Base-by-base conservation (phyloP, 2,329 filamentous ascomycete genomes). In the Ophiostoma australiae region DNA sequence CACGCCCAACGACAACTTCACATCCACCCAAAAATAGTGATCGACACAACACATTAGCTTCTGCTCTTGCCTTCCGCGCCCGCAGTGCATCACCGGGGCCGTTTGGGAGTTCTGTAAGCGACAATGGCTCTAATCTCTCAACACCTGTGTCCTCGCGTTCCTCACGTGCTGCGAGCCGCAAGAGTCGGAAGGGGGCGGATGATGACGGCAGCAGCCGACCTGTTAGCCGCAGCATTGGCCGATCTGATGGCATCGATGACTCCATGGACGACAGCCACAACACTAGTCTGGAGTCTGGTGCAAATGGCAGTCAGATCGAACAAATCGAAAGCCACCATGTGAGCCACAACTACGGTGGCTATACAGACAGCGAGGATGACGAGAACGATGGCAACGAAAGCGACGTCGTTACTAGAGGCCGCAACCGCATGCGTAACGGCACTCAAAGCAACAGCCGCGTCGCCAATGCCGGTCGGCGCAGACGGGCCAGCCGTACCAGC, bases 311-410 rank as follows among this genome's bases (percentile, higher is more conserved):
- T 10, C 52, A 58, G 8, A 58, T 27, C 8, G 69, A n/a, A 31
- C 58, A 33, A 3, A 63, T 63, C 6, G 58, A 37, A 23, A 39
- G 63, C 7, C 63, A 66, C 10, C 63, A 66, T 23, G 8, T 66
- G 1, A 66, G 63, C 35, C 63, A 66, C 35, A 66, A 66, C n/a
- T 23, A 66, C 10, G 63, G 63, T 27, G 63, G 35, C 15, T 66
- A 66, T 17, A 70, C 61, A 7, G 33, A 35, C 55, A 65, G 55
- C n/a, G 68, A 37, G n/a, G 31, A 39, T 61, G 68, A 31, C 48
- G 52, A 69, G 20, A 23, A 52, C 17, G 68, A 69, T 17, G 44
- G 15, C 44, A 23, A 39, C 23, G 68, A 58, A 10, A 39, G n/a
- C 8, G 63, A 39, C 15, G n/a, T 8, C 35, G 8, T 23, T 23